These are phyloP conservation scores for Fusarium sp. DNA, from an alignment of 2,329 filamentous ascomycete genomes.

Conservation along the genomic window DNA sequence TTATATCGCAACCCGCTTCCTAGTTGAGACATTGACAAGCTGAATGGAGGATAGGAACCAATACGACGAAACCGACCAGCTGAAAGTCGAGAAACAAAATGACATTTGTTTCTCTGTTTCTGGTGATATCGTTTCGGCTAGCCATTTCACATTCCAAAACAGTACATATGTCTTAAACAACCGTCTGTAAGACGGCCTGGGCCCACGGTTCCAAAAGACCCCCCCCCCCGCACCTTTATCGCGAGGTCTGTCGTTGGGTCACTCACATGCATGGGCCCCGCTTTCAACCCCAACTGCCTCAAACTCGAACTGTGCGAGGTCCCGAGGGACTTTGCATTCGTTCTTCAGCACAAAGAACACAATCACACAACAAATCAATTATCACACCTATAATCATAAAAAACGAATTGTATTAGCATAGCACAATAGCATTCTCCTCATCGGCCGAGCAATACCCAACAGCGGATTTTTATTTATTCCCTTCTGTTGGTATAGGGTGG, in stretches of 20 bases:
- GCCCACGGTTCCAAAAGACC: background rate
- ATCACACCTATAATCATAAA: background rate
- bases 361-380: background rate
- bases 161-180: background rate
- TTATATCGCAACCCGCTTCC: background rate
- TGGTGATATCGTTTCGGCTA: background rate
- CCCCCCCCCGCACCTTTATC: background rate
- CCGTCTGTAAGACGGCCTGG: background rate
- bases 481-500: background rate
- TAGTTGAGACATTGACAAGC: background rate
- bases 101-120: background rate
- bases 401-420: background rate
- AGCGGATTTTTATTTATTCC: background rate
- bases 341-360: background rate
- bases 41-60: background rate
- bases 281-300: background rate
- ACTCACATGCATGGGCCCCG: background rate
- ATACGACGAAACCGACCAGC: background rate
- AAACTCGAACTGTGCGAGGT: background rate
- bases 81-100: background rate
- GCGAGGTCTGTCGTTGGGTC: background rate
- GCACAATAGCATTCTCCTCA: background rate
- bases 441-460: background rate
- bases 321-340: background rate
- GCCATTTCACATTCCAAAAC: slow-evolving; percentile 2